Conservation (phyloP, 139 green algal genomes). For the Chlamydomonas sphaeroides region DNA sequence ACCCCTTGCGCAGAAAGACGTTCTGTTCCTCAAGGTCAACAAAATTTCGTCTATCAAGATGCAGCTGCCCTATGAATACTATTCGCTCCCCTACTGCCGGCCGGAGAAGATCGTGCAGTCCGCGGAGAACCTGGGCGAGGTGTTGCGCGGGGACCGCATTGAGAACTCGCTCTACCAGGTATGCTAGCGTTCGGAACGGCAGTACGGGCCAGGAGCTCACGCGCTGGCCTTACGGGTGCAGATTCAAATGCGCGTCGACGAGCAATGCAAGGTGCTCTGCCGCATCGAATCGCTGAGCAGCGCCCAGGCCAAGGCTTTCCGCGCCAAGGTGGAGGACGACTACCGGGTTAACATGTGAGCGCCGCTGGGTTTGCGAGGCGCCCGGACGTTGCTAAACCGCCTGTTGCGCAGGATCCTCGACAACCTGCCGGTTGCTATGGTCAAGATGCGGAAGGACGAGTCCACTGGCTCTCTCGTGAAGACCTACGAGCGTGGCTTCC, state of each 20-base stretch:
- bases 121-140: slow-evolving; percentile 97
- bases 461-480: slow-evolving; percentile 77
- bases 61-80: slow-evolving; percentile 98
- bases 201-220: not conserved
- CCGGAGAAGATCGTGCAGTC: slow-evolving; percentile 89
- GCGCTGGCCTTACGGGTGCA: slow-evolving; percentile 64
- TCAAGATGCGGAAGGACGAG: slow-evolving; percentile 84
- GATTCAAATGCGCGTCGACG: slow-evolving; percentile 90
- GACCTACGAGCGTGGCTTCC: slow-evolving; percentile 95
- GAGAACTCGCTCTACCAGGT: slow-evolving; percentile 96
- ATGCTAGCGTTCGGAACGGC: no score
- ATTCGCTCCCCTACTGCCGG: slow-evolving; percentile 95
- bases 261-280: slow-evolving; percentile 97
- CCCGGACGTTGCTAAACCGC: not conserved
- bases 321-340: slow-evolving; percentile 90
- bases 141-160: slow-evolving; percentile 97
- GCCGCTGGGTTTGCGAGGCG: not conserved
- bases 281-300: slow-evolving; percentile 80
- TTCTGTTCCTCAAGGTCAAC: slow-evolving; percentile 94
- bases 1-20: slow-evolving; percentile 84
- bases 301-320: slow-evolving; percentile 84
- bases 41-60: slow-evolving; percentile 94
- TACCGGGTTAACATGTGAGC: slow-evolving; percentile 98
- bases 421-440: slow-evolving; percentile 97
- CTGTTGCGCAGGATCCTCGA: slow-evolving; percentile 92